These are phyloP conservation scores for Agastache rugosa DNA, from an alignment of 257 asterid genomes.

Conservation along the genomic window DNA sequence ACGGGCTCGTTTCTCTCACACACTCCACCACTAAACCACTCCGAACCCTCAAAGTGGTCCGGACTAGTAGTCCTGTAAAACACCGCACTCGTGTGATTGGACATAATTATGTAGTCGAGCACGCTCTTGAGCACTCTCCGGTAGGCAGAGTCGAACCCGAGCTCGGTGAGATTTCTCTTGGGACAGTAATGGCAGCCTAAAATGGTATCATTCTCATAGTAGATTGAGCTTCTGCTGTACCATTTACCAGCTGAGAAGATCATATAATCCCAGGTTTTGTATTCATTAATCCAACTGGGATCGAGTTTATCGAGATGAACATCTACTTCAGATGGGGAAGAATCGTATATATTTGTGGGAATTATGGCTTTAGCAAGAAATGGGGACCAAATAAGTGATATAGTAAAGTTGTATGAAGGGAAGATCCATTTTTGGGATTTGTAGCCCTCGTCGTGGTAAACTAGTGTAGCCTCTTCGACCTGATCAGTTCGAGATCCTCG, in stretches of 20 bases:
- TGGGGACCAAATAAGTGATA: conserved; percentile 82
- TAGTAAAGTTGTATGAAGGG: conserved; percentile 64
- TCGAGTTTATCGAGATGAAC: conserved; percentile 79
- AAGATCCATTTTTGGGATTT: conserved; percentile 67
- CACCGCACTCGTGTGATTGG: conserved; percentile 59
- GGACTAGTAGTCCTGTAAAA: conserved; percentile 69
- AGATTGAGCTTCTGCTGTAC: conserved; percentile 68
- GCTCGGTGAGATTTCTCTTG: conserved; percentile 62
- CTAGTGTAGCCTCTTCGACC: conserved; percentile 70
- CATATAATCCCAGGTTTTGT: conserved; percentile 52
- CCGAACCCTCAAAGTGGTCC: conserved; percentile 70
- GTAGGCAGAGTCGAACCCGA: conserved; percentile 66
- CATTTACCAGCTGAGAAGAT: conserved; percentile 72
- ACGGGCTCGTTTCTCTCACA: conserved; percentile 61
- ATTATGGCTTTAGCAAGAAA: conserved; percentile 72
- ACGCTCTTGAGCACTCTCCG: conserved; percentile 58
- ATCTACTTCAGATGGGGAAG: conserved; percentile 67
- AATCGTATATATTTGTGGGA: conserved; percentile 59
- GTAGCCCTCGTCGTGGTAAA: conserved; percentile 67
- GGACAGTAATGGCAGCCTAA: conserved; percentile 78
- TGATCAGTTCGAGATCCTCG: conserved; percentile 18
- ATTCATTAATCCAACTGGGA: conserved; percentile 62
- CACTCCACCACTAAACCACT: conserved; percentile 70
- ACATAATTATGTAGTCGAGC: conserved; percentile 47
- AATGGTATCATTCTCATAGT: conserved; percentile 51